phyloP scores from a whole-genome alignment of 257 asterid species.

The Gardenia jasminoides region DNA sequence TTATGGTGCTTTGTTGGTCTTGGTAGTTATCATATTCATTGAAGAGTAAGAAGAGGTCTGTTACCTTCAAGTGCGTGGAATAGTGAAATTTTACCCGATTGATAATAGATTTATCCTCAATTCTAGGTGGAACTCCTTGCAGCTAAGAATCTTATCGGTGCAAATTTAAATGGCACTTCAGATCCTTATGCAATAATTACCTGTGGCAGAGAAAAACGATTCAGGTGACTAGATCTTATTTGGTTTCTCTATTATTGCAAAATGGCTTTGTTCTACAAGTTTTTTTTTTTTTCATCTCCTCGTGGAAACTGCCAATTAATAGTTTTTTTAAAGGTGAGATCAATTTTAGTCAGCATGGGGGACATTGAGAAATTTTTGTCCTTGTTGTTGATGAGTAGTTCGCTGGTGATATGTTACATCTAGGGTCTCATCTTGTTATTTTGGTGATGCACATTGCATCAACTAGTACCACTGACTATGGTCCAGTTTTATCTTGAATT shows the following conservation, averaged over 20 bases:
- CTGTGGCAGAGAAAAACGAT: slow-evolving; percentile 79
- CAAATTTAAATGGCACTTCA: slow-evolving; percentile 81
- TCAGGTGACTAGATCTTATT: slow-evolving; percentile 63
- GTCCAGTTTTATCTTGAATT: neutral
- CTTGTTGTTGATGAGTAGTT: neutral
- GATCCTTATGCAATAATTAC: slow-evolving; percentile 93
- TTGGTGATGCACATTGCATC: neutral
- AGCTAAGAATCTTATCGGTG: slow-evolving; percentile 85
- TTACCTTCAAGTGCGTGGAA: neutral
- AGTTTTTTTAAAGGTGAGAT: neutral
- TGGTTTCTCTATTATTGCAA: slow-evolving; percentile 8
- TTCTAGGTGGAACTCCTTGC: slow-evolving; percentile 89
- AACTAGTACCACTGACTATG: neutral
- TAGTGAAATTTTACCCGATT: slow-evolving; percentile 4
- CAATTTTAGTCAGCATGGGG: neutral
- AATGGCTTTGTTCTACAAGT: neutral
- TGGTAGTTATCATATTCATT: neutral
- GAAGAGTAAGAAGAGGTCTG: neutral
- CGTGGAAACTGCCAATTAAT: neutral
- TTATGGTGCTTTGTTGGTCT: neutral
- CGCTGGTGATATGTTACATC: neutral
- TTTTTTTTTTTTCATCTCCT: neutral
- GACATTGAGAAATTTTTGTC: neutral
- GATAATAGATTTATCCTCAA: neutral
- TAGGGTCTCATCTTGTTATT: neutral